Base-by-base conservation (phyloP, 768 basidiomycete genomes). In the Steccherinum ochraceum region DNA sequence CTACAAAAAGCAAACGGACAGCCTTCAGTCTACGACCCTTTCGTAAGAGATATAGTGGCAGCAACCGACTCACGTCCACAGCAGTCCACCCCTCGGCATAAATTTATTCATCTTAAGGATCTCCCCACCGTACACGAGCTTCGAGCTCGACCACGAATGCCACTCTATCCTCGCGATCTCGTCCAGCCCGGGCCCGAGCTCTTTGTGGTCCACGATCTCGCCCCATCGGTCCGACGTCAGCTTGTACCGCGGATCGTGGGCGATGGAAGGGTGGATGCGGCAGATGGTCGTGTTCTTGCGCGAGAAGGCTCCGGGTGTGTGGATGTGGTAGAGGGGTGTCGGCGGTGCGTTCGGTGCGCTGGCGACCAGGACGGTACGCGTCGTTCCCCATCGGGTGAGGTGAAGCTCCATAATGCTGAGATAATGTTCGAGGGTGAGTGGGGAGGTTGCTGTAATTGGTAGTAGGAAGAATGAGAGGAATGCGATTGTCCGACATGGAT, bases 91-190 rank as follows among this genome's bases (percentile, higher is more conserved):
- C 2, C 24, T 11, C 2, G 47, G 52, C 41, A 53, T 30, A 18
- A 53, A 18, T 21, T 30, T 20, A 7, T 30, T 27, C 20, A 53
- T n/a, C 21, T 43, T 46, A n/a, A 45, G 2, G 21, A 44, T 45
- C 42, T 49, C 11, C 27, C 24, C 40, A 25, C 45, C 39, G 23
- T 39, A 49, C 12, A 53, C 40, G 11, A 53, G 3, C 19, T 46
- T 12, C 11, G 52, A 41, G 12, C 48, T 27, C 2, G 23, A 7
- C 13, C 44, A 3, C 16, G 20, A 30, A 43, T 53, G 46, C 52
- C 52, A 53, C 26, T 49, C 23, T 12, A 53, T 49, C 27, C 52
- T 27, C n/a, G 47, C 52, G 20, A 49, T 44, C 41, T 53, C 52
- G 16, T 47, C 24, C 20, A 21, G 24, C 5, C 4, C 12, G 12